A percentile compares a stretch with the other conserved stretches of the same genome.
phyloP scores from a whole-genome alignment of 805 yeast species.

The Debaryomyces tyrocola region DNA sequence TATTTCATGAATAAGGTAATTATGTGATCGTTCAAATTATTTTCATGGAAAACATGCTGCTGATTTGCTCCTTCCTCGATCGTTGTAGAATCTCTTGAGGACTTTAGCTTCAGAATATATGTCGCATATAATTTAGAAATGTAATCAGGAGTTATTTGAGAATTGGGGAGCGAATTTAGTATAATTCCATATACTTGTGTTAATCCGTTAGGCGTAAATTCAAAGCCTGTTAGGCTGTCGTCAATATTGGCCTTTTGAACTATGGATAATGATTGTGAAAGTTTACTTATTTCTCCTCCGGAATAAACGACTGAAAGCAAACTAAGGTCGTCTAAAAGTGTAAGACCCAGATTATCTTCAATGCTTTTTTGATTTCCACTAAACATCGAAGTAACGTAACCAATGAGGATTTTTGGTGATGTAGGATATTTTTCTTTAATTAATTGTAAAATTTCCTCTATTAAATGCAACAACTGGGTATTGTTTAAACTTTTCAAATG shows the following conservation, averaged over 20 bases:
- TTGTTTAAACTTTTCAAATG: conserved; percentile 18
- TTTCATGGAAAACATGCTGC: conserved; percentile 9
- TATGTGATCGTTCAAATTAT: conserved; percentile 16
- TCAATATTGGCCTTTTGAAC: conserved; percentile 35
- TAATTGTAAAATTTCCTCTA: conserved; percentile 30
- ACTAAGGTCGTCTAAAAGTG: conserved; percentile 25
- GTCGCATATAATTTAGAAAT: conserved; percentile 19
- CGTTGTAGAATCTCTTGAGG: neutral
- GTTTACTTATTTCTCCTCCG: conserved; percentile 12
- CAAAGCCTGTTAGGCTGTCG: conserved; percentile 18
- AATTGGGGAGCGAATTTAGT: conserved; percentile 14
- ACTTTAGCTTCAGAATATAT: conserved; percentile 14
- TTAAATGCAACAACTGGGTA: conserved; percentile 19
- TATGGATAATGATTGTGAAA: conserved; percentile 9
- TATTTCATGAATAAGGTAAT: conserved; percentile 23
- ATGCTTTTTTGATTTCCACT: conserved; percentile 5
- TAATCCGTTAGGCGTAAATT: conserved; percentile 19
- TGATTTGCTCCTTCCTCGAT: neutral
- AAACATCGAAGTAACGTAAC: conserved; percentile 35
- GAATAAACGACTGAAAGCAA: conserved; percentile 27
- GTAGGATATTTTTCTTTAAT: conserved; percentile 27
- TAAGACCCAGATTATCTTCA: conserved; percentile 11
- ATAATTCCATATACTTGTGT: conserved; percentile 24
- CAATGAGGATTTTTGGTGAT: conserved; percentile 36
- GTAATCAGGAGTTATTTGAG: conserved; percentile 14